Evolutionary conservation across 331 rosid species (phyloP), one percentile per base, ranked within the genome.

Genomic region (Dryas integrifolia): DNA sequence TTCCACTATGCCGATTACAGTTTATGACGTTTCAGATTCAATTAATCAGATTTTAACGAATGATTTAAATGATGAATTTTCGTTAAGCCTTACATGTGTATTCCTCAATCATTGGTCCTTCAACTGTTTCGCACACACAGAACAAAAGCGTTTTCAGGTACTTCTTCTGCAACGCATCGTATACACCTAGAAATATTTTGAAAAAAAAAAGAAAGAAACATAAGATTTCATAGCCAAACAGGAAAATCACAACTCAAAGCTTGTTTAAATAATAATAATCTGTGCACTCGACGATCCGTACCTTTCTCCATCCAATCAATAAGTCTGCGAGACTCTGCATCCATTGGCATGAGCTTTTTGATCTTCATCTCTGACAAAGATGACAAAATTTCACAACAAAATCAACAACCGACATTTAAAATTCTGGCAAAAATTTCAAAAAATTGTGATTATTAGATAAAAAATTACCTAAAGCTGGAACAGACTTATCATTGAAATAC

Each of bases 291-390:
- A 82, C 14, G 16, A 51, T 44, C 70, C 74, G 7, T 63, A 77
- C 98, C 97, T 75, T 91, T 94, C 86, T 94, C 98, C 98, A 91
- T 89, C 98, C 97, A 94, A 75, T 92, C 98, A 72, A 92, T 85
- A 63, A 90, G 86, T 72, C 96, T 85, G 11, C 92, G 95, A 68
- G 98, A 92, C 77, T 92, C 98, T 0, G 88, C 91, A 84, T 92
- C 96, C 80, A 92, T 44, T 7, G 96, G 98, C 95, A 88, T 86
- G 2, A 92, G 96, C 65, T 91, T 91, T 67, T 94, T 91, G 7
- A 94, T 94, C 93, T 94, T 91, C 97, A 94, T 94, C 85, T 94
- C 98, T 94, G 85, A 63, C 41, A 58, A 69, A 73, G 46, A 77
- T 15, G 4, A 64, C 63, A 82, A 65, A 6, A 70, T 60, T 61